Percentiles rank a stretch among this genome's conserved stretches.
phyloP scores from a whole-genome alignment of 108 stramenopile species.

The Pseudonitzschia pungens region DNA sequence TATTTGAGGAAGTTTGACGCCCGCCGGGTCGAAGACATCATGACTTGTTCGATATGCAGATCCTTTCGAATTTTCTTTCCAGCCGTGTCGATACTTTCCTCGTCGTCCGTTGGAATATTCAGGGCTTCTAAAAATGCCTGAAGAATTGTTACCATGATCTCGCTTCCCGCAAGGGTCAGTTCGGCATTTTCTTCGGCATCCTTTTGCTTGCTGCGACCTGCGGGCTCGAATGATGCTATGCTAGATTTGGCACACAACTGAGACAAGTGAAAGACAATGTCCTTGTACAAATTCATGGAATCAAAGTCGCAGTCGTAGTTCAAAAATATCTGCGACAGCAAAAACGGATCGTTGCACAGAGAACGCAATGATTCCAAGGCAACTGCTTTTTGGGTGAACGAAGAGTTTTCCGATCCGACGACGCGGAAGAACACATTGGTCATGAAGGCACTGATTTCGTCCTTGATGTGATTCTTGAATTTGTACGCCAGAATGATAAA shows the following conservation, averaged over 20 bases:
- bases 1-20: slow-evolving; percentile 19
- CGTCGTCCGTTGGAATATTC: slow-evolving; percentile 48
- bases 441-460: slow-evolving; percentile 97
- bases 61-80: slow-evolving; percentile 49
- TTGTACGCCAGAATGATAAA: slow-evolving; percentile 90
- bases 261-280: slow-evolving; percentile 89
- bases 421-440: slow-evolving; percentile 95
- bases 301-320: slow-evolving; percentile 99
- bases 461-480: slow-evolving; percentile 91
- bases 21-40: not conserved
- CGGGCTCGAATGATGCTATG: not conserved
- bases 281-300: slow-evolving; percentile 89
- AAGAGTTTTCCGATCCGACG: slow-evolving; percentile 92
- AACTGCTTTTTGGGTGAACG: slow-evolving; percentile 92
- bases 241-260: slow-evolving; percentile 64
- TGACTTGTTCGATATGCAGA: slow-evolving; percentile 42
- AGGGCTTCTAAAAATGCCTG: slow-evolving; percentile 68
- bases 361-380: slow-evolving; percentile 91
- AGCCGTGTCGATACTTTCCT: slow-evolving; percentile 53
- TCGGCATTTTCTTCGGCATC: slow-evolving; percentile 68
- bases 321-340: slow-evolving; percentile 95
- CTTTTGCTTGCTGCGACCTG: slow-evolving; percentile 23
- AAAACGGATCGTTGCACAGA: slow-evolving; percentile 85
- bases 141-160: slow-evolving; percentile 77
- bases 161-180: slow-evolving; percentile 69